Evolutionary conservation across 257 asterid genomes (phyloP).

Genomic region (Penstemon barbatus): DNA sequence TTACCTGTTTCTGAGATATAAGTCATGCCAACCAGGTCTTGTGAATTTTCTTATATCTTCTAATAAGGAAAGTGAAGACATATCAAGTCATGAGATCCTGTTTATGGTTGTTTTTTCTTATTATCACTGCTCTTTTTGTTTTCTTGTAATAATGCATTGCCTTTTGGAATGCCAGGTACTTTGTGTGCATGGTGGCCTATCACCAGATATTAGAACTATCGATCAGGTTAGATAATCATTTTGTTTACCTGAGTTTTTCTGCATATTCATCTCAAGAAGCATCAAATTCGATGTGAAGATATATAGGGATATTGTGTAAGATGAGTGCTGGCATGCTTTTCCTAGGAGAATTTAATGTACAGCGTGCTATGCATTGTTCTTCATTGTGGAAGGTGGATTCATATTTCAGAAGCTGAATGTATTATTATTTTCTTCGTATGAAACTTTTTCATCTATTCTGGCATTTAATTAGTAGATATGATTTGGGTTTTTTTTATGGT

Average conservation of each 20-base stretch:
- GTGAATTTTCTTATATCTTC: constrained; percentile 1
- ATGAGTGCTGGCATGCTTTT: constrained; percentile 12
- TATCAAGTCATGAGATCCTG: constrained; percentile 4
- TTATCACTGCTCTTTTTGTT: constrained; percentile 4
- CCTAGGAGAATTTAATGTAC: constrained; percentile 8
- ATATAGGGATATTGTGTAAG: background rate
- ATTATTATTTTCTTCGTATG: background rate
- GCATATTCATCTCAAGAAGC: background rate
- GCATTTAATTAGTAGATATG: background rate
- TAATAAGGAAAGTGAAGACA: background rate
- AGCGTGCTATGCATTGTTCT: constrained; percentile 18
- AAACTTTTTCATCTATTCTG: background rate
- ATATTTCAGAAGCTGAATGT: background rate
- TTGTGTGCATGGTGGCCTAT: constrained; percentile 98
- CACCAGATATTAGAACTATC: constrained; percentile 92
- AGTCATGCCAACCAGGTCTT: constrained; percentile 1
- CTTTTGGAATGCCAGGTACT: constrained; percentile 60
- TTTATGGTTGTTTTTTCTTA: background rate
- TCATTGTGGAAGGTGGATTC: constrained; percentile 7
- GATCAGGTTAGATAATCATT: constrained; percentile 71
- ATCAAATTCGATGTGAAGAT: background rate
- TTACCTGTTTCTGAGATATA: constrained; percentile 14
- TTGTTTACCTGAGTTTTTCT: background rate
- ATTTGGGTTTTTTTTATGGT: background rate
- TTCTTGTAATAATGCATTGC: constrained; percentile 9